Evolutionary conservation across 2,329 filamentous ascomycete genomes (phyloP), one percentile per base, ranked within the genome.

Genomic region (Tolypocladium ophioglossoides): DNA sequence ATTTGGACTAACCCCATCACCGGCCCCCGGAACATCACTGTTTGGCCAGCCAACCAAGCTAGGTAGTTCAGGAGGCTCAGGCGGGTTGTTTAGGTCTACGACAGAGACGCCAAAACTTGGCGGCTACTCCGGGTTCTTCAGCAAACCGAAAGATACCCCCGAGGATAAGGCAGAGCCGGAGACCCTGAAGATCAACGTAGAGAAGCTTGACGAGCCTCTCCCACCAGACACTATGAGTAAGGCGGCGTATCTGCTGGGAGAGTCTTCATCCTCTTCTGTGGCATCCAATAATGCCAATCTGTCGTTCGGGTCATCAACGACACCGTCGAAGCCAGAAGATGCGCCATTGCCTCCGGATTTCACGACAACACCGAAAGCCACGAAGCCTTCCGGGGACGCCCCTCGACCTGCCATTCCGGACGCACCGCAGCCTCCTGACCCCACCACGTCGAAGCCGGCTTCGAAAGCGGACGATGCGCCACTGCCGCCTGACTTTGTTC

Each of bases 191-290:
- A 64, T 68, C 50, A 76, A 74, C 58, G 57, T 63, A 40, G 66
- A 67, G 38, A 67, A 70, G 39, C 60, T 65, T 54, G 70, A 70
- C 56, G 66, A 62, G 24, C 78, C 79, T 55, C 67, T 82, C 5
- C 79, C 80, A 37, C 78, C 79, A 24, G 78, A 82, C 57, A 68
- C 77, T 55, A 80, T 73, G 53, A 83, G 78, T 72, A 80, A 77
- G 70, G 66, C 69, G 55, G 65, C 70, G 51, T 81, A 74, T 61
- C 68, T 72, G 51, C 59, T 79, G 40, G 77, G 74, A 50, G 75
- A 78, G 56, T 78, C 77, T 20, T 76, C 75, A 38, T 78, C 77
- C 46, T 79, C 78, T 56, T 81, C 78, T 49, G 70, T 72, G 57
- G 66, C 69, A 52, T 75, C 76, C 54, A 67, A 63, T 60, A 59